Percentiles rank a stretch among this genome's conserved stretches.
Evolutionary conservation across 306 rosid genomes (phyloP).

Genomic region (Vigna reflexopilosa): DNA sequence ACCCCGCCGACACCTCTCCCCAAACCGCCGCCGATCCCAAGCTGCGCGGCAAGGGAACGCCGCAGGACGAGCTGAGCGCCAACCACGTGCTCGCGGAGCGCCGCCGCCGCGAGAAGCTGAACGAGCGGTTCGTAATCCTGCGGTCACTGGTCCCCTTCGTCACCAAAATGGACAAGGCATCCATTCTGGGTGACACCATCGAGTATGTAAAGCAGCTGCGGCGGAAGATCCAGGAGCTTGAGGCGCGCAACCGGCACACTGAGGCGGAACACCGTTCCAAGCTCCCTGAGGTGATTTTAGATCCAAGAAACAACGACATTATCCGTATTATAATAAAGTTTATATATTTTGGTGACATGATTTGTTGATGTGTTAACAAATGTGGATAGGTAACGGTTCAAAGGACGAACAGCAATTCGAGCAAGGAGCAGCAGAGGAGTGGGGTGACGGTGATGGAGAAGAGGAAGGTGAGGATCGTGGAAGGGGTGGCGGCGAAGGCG

Average conservation of each 20-base stretch:
- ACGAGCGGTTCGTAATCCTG: conserved; percentile 80
- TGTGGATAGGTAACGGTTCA: conserved; percentile 32
- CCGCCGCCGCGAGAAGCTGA: conserved; percentile 81
- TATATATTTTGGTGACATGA: no score
- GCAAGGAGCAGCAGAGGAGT: conserved; percentile 44
- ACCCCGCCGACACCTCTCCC: conserved; percentile 51
- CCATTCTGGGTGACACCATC: conserved; percentile 91
- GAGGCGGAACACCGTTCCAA: conserved; percentile 51
- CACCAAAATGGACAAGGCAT: conserved; percentile 96
- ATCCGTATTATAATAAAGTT: no score
- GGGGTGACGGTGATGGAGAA: conserved; percentile 48
- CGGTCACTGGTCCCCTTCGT: conserved; percentile 87
- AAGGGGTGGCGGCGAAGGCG: conserved; percentile 54
- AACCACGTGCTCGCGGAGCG: conserved; percentile 91
- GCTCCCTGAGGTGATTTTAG: background rate
- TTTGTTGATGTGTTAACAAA: no score
- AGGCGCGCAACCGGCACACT: conserved; percentile 60
- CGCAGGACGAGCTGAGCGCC: conserved; percentile 81
- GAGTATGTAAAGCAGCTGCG: conserved; percentile 84
- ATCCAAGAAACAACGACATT: no score
- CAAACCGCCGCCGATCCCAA: conserved; percentile 41
- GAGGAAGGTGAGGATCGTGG: conserved; percentile 77
- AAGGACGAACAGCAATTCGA: conserved; percentile 41
- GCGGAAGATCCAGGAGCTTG: conserved; percentile 78
- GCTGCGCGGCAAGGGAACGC: conserved; percentile 59